These are phyloP conservation scores for Penicillium sp. DNA, from an alignment of 2,329 filamentous ascomycete species.

Conservation along the genomic window DNA sequence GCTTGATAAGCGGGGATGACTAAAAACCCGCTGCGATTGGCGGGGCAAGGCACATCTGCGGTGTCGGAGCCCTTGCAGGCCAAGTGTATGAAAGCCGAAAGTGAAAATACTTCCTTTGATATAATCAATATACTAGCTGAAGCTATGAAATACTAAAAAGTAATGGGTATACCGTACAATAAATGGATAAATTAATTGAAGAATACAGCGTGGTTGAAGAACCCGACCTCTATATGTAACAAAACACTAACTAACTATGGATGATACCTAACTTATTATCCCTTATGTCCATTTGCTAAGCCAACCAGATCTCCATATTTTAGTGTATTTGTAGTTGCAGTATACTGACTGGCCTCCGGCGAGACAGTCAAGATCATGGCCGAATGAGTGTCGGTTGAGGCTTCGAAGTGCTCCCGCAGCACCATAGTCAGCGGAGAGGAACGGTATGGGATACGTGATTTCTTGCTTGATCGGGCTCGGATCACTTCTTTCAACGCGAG, in stretches of 20 bases:
- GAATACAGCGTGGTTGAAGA: neutral
- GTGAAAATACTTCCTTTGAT: neutral
- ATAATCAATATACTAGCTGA: neutral
- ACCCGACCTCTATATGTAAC: neutral
- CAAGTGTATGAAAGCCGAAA: neutral
- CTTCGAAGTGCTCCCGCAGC: constrained; percentile 40
- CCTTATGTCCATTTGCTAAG: constrained; percentile 1
- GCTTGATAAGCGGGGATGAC: constrained; percentile 14
- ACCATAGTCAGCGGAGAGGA: constrained; percentile 47
- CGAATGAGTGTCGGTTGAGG: constrained; percentile 26
- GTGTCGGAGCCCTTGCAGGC: constrained; percentile 42
- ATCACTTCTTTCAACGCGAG: constrained; percentile 50
- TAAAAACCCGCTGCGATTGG: constrained; percentile 5
- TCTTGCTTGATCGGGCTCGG: constrained; percentile 38
- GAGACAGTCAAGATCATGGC: constrained; percentile 44
- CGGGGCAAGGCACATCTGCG: constrained; percentile 3
- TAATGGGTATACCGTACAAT: neutral
- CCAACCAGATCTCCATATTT: constrained; percentile 46
- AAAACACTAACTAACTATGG: neutral
- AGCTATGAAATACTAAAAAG: neutral
- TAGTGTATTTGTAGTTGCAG: constrained; percentile 45
- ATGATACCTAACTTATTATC: neutral
- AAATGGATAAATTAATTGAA: neutral
- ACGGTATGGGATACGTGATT: constrained; percentile 42
- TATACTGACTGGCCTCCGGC: constrained; percentile 35